phyloP scores from a whole-genome alignment of 1,139 yeast genomes.

The Geotrichum siamense region DNA sequence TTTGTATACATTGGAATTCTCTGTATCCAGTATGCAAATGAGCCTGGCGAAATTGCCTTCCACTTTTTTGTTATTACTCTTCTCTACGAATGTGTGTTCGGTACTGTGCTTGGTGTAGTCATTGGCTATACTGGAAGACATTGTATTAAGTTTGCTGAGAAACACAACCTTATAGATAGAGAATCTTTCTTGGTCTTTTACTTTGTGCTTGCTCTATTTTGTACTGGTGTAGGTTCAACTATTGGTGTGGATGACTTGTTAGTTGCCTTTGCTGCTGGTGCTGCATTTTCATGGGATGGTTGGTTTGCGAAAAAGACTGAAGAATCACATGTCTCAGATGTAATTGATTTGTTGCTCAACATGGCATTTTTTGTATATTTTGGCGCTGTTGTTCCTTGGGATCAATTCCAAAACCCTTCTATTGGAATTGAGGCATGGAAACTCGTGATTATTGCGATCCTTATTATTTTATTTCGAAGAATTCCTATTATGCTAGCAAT shows the following conservation, averaged over 20 bases:
- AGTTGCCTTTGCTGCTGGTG: conserved; percentile 92
- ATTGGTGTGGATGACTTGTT: conserved; percentile 88
- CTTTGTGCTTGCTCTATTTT: conserved; percentile 72
- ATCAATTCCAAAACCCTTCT: conserved; percentile 56
- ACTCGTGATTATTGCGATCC: conserved; percentile 67
- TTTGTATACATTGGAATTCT: conserved; percentile 73
- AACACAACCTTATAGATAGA: conserved; percentile 69
- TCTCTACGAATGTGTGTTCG: conserved; percentile 82
- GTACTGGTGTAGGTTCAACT: conserved; percentile 91
- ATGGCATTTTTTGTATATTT: conserved; percentile 87
- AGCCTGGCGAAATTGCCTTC: conserved; percentile 62
- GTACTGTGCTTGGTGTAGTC: conserved; percentile 65
- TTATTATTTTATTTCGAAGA: conserved; percentile 77
- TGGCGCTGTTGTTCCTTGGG: conserved; percentile 95
- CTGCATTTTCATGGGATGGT: conserved; percentile 96
- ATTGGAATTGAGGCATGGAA: conserved; percentile 83
- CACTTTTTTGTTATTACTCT: conserved; percentile 81
- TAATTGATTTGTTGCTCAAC: conserved; percentile 65
- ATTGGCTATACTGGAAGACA: conserved; percentile 75
- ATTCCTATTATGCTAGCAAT: conserved; percentile 77
- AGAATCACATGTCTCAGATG: conserved; percentile 88
- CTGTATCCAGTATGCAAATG: conserved; percentile 58
- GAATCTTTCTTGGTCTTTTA: conserved; percentile 92
- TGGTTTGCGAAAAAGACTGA: conserved; percentile 84
- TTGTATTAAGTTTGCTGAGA: conserved; percentile 72